Evolutionary conservation across 257 asterid species (phyloP), one percentile per base, ranked within the genome.

Genomic region (Knoxia roxburghii): DNA sequence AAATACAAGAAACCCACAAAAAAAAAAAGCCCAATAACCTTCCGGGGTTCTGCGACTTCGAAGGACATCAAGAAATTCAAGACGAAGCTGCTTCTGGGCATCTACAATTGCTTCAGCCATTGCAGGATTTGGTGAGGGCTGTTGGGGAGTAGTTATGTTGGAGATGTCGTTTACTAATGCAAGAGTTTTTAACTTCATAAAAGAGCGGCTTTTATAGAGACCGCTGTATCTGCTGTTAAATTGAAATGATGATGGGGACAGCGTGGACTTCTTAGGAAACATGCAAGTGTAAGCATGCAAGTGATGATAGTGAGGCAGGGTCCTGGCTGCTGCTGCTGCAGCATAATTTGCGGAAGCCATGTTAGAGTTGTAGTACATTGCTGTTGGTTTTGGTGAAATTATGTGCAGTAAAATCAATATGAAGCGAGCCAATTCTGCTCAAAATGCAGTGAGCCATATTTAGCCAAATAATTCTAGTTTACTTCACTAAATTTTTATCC

Each of bases 1-100:
- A 33, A 35, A 7, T 6, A 27, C n/a, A 13, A 39, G 45, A 39
- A 39, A 39, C 39, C 39, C 2, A 26, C 1, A 35, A 27, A 24
- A 67, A 9, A 9, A 33, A 20, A 26, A 52, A 21, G 3, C 35
- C 1, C 21, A 53, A n/a, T n/a, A 27, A 84, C 96, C 96, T 83
- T 84, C 69, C 40, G 83, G 80, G 20, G 89, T 68, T 48, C 96
- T 87, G 37, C 96, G 90, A 75, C 61, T 68, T 48, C 84, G 87
- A 65, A 91, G 88, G 53, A 89, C 59, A 60, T 81, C 85, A 71
- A 91, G 76, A 67, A 89, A 84, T 11, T 84, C 82, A 60, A 69
- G 88, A n/a, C 81, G 95, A 54, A 91, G 78, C 21, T 79, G 78
- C 21, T 79, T 69, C 12, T 72, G 68, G 49, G 81, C 77, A 68